Percentiles rank a stretch among this genome's conserved stretches.
Evolutionary conservation across 306 rosid genomes (phyloP).

Genomic region (Quercus variabilis): DNA sequence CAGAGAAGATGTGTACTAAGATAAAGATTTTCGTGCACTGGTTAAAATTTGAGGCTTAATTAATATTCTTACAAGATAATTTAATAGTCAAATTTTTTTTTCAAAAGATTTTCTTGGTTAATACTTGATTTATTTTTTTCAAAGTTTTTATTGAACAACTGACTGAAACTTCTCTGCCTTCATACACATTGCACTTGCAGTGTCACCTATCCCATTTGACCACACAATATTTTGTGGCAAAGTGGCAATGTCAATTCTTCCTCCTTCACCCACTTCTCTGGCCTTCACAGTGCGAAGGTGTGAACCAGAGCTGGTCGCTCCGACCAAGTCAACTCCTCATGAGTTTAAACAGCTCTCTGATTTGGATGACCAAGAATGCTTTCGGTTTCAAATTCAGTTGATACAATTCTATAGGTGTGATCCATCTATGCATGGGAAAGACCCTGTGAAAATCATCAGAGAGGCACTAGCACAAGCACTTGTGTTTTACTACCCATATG

Average conservation of each 20-base stretch:
- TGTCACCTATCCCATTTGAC: too few species aligned
- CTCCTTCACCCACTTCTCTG: neutral
- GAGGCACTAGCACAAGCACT: slow-evolving; percentile 29
- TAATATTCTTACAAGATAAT: too few species aligned
- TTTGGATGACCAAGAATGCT: slow-evolving; percentile 39
- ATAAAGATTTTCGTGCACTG: too few species aligned
- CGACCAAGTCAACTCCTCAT: slow-evolving; percentile 23
- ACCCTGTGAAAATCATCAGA: slow-evolving; percentile 23
- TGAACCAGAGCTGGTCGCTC: slow-evolving; percentile 27
- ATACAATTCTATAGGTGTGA: slow-evolving; percentile 30
- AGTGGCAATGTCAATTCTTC: neutral
- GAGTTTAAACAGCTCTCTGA: slow-evolving; percentile 36
- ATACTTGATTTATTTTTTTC: too few species aligned
- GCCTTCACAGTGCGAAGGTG: slow-evolving; percentile 19
- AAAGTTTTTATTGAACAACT: too few species aligned
- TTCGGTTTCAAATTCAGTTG: slow-evolving; percentile 34
- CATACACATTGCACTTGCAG: too few species aligned
- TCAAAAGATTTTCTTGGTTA: too few species aligned
- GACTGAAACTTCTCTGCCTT: too few species aligned
- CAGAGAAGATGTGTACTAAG: too few species aligned
- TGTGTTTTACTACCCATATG: slow-evolving; percentile 37
- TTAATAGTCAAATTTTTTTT: too few species aligned
- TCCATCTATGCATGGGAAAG: slow-evolving; percentile 29
- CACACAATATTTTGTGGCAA: too few species aligned
- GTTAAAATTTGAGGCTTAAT: too few species aligned